Evolutionary conservation across 768 basidiomycete species (phyloP), one percentile per base, ranked within the genome.

Genomic region (Cyclocybe aegerita): DNA sequence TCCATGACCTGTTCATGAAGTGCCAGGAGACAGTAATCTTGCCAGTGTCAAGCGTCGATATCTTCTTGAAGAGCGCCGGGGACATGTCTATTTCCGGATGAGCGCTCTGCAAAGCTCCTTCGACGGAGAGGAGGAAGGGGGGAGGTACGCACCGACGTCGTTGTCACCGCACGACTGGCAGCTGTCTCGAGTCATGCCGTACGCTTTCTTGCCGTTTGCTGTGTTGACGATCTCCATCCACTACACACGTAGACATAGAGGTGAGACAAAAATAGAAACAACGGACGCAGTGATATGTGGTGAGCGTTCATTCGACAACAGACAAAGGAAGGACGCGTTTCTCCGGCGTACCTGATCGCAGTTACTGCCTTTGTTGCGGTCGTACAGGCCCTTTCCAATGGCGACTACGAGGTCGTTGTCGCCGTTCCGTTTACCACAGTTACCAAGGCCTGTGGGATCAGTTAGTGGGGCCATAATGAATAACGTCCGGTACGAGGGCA

Each of bases 141-240:
- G 29, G 17, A 35, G 15, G 23, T 37, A 55, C 77, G 52, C 64
- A 88, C 87, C 88, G 54, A 90, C 67, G 60, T 82, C 80, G 51
- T 60, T 55, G 0, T 70, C 52, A 32, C 61, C 70, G 64, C 88
- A 90, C 15, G 76, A 66, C 30, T 70, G 65, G 67, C 88, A 90
- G 62, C 76, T 74, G 63, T 90, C 88, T 32, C 72, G 72, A 48
- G 77, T 74, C 52, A 66, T 66, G 41, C 76, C 84, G 49, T 74
- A 79, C 23, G 74, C 77, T 34, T 53, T 69, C 51, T 76, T 69
- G 53, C 78, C 78, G 53, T 78, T 85, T 15, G 63, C 70, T n/a
- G 71, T 76, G 70, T 86, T 84, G 39, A 75, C 77, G 59, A 90
- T 79, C 55, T 73, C 56, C 46, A 88, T 71, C 69, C 73, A 83